Percentiles rank a stretch among this genome's conserved stretches.
These are phyloP conservation scores for Sporothrix phasma DNA, from an alignment of 2,329 filamentous ascomycete genomes.

Conservation along the genomic window DNA sequence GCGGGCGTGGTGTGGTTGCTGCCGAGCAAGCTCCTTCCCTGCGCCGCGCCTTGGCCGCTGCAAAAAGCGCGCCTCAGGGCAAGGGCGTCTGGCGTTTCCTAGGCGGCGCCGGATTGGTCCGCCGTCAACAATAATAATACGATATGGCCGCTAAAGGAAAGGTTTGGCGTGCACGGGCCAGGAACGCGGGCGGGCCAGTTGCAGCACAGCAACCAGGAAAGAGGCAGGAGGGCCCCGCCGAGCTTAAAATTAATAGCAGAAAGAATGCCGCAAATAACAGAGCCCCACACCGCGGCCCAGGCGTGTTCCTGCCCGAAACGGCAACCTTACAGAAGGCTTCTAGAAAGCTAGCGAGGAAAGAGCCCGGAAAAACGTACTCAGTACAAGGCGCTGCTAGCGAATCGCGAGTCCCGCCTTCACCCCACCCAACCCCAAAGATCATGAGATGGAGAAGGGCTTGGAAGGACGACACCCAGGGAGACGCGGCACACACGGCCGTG, in stretches of 20 bases:
- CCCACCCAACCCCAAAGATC: slow-evolving; percentile 8
- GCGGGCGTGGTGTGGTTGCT: slow-evolving; percentile 1
- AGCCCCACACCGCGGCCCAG: background rate
- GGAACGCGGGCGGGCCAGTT: slow-evolving; percentile 18
- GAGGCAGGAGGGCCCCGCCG: background rate
- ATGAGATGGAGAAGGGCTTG: background rate
- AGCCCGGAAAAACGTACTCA: background rate
- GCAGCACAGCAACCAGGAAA: slow-evolving; percentile 18
- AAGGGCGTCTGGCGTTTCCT: slow-evolving; percentile 18
- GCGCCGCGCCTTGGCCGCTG: background rate
- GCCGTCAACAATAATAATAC: slow-evolving; percentile 21
- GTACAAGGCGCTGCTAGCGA: background rate
- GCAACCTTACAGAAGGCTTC: slow-evolving; percentile 18
- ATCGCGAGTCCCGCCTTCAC: background rate
- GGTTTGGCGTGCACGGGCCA: slow-evolving; percentile 19
- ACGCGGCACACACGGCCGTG: background rate
- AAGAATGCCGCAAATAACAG: slow-evolving; percentile 12
- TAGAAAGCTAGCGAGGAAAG: slow-evolving; percentile 14
- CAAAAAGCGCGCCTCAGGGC: background rate
- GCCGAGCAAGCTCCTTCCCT: slow-evolving; percentile 10
- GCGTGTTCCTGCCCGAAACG: slow-evolving; percentile 11
- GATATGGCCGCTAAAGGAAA: slow-evolving; percentile 20
- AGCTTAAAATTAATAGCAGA: slow-evolving; percentile 9
- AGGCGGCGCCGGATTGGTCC: slow-evolving; percentile 19
- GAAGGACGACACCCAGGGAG: background rate